These are phyloP conservation scores for Fusarium beomiforme DNA, from an alignment of 2,329 filamentous ascomycete species.

Conservation along the genomic window DNA sequence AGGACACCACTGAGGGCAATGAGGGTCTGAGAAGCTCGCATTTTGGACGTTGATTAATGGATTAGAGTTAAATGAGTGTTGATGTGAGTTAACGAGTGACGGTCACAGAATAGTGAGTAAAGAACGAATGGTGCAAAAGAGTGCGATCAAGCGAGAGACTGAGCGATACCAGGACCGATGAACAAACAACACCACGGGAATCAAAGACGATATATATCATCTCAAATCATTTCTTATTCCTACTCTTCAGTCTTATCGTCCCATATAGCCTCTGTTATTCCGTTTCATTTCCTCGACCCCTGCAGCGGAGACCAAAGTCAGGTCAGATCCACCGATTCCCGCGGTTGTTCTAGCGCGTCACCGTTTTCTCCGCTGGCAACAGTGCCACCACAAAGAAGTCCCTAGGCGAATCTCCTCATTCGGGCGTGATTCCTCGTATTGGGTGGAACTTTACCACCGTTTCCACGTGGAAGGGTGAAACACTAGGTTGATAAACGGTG, in stretches of 20 bases:
- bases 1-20: not conserved
- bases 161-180: not conserved
- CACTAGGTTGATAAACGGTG: not conserved
- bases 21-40: not conserved
- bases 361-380: not conserved
- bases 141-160: not conserved
- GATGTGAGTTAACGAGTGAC: not conserved
- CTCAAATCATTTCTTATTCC: not conserved
- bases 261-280: not conserved
- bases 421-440: not conserved
- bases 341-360: constrained; percentile 1
- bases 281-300: not conserved
- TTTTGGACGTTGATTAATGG: not conserved
- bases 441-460: not conserved
- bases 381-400: not conserved
- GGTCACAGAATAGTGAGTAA: not conserved
- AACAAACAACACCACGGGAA: rapidly evolving
- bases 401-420: too few species aligned
- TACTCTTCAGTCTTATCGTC: not conserved
- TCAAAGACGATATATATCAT: not conserved
- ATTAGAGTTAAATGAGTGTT: not conserved
- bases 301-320: not conserved
- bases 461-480: not conserved
- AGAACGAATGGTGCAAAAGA: not conserved
- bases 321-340: not conserved